Conservation (phyloP, 139 green algal genomes). For the Chlamydomonas incerta region DNA sequence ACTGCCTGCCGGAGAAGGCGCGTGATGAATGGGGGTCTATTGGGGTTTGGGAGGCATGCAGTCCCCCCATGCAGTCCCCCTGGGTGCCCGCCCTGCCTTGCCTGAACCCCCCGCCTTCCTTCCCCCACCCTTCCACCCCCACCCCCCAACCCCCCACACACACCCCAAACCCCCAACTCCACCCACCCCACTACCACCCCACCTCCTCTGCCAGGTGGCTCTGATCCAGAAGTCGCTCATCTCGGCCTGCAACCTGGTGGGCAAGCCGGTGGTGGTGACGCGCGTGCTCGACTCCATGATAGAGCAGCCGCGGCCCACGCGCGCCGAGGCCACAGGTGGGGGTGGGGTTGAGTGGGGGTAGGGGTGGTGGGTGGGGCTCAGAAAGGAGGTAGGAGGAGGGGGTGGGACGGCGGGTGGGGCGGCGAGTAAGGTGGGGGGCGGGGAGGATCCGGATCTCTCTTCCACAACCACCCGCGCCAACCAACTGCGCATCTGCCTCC, state of each 20-base stretch:
- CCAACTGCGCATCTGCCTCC: too few relatives aligned
- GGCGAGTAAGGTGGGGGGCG: too few relatives aligned
- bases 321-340: conserved; percentile 49
- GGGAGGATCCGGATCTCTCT: too few relatives aligned
- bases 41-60: too few relatives aligned
- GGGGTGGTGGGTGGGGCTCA: neutral
- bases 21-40: neutral
- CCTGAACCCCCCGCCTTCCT: neutral
- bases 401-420: too few relatives aligned
- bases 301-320: conserved; percentile 45
- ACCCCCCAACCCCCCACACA: neutral
- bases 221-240: conserved; percentile 40
- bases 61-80: too few relatives aligned
- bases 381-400: too few relatives aligned
- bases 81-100: neutral
- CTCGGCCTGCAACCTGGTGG: conserved; percentile 79
- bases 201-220: neutral
- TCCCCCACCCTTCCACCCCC: neutral
- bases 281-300: conserved; percentile 92
- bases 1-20: conserved; percentile 90
- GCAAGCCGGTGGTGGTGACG: conserved; percentile 89
- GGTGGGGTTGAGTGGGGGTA: neutral
- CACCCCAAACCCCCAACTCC: neutral
- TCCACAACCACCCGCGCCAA: too few relatives aligned
- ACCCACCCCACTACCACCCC: neutral